These are phyloP conservation scores for Nowakowskiella sp. DNA, from an alignment of 192 early-diverging fungal species.

Conservation along the genomic window DNA sequence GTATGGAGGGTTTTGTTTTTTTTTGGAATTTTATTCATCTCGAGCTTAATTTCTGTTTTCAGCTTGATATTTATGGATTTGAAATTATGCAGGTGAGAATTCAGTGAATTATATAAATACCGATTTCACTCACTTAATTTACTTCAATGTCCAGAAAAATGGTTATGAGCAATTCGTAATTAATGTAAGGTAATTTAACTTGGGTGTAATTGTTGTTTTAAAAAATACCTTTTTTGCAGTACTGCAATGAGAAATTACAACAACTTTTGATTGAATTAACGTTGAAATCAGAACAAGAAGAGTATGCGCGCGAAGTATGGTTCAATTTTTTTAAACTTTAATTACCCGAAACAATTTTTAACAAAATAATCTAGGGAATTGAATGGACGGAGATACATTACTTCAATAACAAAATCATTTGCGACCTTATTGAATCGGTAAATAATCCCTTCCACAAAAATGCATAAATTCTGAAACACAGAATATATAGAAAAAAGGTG, in stretches of 20 bases:
- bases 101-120: background rate
- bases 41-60: no score
- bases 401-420: constrained; percentile 91
- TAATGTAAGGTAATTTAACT: constrained; percentile 9
- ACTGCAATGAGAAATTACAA: constrained; percentile 91
- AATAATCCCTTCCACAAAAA: constrained; percentile 4
- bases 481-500: constrained; percentile 11
- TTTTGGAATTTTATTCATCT: no score
- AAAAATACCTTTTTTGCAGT: constrained; percentile 41
- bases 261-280: constrained; percentile 94
- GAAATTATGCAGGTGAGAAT: constrained; percentile 51
- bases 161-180: constrained; percentile 92
- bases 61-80: constrained; percentile 92
- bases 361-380: constrained; percentile 8
- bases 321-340: no score
- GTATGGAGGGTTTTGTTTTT: no score
- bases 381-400: constrained; percentile 68
- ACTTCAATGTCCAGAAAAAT: constrained; percentile 41
- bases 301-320: constrained; percentile 66
- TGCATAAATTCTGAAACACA: background rate
- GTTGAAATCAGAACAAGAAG: constrained; percentile 91
- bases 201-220: no score
- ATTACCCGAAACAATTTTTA: background rate
- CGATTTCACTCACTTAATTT: background rate
- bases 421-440: constrained; percentile 72